Conservation (phyloP, 108 stramenopile species). For the Aurantiochytrium sp. region DNA sequence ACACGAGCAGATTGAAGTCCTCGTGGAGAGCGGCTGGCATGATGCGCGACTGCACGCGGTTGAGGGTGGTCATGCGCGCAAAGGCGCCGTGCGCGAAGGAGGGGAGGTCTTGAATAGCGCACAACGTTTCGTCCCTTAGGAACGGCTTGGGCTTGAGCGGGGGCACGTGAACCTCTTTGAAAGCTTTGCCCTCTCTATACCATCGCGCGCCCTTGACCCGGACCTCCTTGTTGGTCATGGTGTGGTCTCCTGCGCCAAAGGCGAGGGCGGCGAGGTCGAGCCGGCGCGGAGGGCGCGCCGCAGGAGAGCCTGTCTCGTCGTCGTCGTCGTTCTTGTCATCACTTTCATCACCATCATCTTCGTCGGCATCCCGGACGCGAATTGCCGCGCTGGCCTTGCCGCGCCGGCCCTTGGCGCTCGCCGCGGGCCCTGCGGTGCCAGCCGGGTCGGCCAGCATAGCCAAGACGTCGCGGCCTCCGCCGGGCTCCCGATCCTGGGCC, state of each 20-base stretch:
- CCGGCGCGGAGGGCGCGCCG: constrained; percentile 47
- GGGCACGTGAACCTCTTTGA: constrained; percentile 99
- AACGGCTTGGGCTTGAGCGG: constrained; percentile 74
- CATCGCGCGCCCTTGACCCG: constrained; percentile 82
- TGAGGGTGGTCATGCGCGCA: constrained; percentile 85
- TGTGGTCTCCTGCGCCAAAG: constrained; percentile 80
- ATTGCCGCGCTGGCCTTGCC: background rate
- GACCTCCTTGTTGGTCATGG: constrained; percentile 89
- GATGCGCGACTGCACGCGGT: constrained; percentile 93
- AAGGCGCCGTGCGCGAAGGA: constrained; percentile 88
- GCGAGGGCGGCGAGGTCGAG: constrained; percentile 83
- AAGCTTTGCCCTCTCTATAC: constrained; percentile 89
- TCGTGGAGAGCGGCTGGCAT: constrained; percentile 73
- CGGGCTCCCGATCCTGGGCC: constrained; percentile 62
- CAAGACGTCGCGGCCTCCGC: constrained; percentile 68
- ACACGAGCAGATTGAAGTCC: constrained; percentile 86
- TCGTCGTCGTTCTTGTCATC: constrained; percentile 41
- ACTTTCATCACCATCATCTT: constrained; percentile 39
- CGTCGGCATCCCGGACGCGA: constrained; percentile 30
- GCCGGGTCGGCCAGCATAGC: constrained; percentile 68
- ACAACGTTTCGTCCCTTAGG: constrained; percentile 62
- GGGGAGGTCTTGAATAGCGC: constrained; percentile 83
- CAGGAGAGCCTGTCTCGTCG: constrained; percentile 37
- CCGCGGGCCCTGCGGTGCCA: constrained; percentile 61
- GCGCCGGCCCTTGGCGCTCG: background rate